Conservation (phyloP, 179 eudicot species). For the Actinidia arguta region DNA sequence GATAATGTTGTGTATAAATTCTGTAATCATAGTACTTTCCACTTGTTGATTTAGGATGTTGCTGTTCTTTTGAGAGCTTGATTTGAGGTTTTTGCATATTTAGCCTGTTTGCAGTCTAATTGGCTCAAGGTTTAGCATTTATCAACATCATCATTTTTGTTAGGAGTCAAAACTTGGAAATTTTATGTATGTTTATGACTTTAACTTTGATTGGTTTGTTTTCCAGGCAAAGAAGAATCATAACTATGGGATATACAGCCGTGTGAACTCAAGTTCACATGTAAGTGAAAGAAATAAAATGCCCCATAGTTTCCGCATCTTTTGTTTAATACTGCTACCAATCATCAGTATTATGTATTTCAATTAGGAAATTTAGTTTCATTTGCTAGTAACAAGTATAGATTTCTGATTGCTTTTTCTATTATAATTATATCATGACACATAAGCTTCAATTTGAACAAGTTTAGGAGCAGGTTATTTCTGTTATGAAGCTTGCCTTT, state of each 20-base stretch:
- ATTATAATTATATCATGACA: too few species aligned
- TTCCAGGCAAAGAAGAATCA: conserved; percentile 30
- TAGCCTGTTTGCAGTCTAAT: conserved; percentile 1
- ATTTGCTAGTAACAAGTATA: neutral
- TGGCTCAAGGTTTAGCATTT: neutral
- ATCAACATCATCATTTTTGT: neutral
- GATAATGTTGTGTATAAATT: neutral
- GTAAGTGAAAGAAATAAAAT: conserved; percentile 33
- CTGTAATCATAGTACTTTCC: too few species aligned
- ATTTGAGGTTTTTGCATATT: neutral
- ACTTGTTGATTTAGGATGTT: neutral
- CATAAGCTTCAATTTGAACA: too few species aligned
- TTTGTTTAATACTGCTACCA: neutral
- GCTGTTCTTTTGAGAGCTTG: conserved; percentile 2
- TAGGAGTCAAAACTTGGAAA: neutral
- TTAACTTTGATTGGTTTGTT: conserved; percentile 1
- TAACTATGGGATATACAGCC: conserved; percentile 68
- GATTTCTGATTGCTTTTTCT: conserved; percentile 8
- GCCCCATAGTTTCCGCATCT: conserved; percentile 7
- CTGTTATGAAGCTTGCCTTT: neutral
- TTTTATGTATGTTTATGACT: neutral
- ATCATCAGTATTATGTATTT: neutral
- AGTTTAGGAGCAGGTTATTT: neutral
- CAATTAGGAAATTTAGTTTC: neutral
- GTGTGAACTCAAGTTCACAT: conserved; percentile 57